These are phyloP conservation scores for Peniophora sp. DNA, from an alignment of 1,284 basidiomycete genomes.

Conservation along the genomic window DNA sequence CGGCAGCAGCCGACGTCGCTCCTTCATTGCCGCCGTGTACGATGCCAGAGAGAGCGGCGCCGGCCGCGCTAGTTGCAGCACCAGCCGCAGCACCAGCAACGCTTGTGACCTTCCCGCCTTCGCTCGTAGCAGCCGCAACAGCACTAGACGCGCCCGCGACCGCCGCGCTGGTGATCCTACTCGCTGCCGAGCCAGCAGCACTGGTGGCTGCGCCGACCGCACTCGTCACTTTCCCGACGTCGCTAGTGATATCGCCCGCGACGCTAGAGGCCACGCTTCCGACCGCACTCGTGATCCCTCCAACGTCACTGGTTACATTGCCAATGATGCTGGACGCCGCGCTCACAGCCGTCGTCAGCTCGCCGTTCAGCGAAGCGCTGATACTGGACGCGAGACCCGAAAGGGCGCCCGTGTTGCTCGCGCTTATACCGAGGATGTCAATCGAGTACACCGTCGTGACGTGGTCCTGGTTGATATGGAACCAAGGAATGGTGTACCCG, in stretches of 20 bases:
- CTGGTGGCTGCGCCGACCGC: not conserved
- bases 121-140: no score
- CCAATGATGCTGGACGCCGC: not conserved
- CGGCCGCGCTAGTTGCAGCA: no score
- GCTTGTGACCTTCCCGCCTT: no score
- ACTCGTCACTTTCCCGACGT: not conserved
- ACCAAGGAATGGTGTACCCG: slow-evolving; percentile 52
- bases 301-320: not conserved
- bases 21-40: no score
- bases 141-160: not conserved
- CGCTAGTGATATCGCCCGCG: not conserved
- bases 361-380: not conserved
- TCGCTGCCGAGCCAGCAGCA: not conserved
- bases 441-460: slow-evolving; percentile 40
- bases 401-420: not conserved
- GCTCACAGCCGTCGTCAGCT: not conserved
- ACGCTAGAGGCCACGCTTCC: not conserved
- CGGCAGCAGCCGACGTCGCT: no score
- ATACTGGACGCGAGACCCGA: not conserved
- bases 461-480: slow-evolving; percentile 37
- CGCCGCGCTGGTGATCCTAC: not conserved
- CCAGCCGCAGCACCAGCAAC: no score
- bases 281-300: not conserved
- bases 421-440: slow-evolving; percentile 1
- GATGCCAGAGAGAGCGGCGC: no score